Base-by-base conservation (phyloP, 768 basidiomycete species). In the Leccinum broughii region DNA sequence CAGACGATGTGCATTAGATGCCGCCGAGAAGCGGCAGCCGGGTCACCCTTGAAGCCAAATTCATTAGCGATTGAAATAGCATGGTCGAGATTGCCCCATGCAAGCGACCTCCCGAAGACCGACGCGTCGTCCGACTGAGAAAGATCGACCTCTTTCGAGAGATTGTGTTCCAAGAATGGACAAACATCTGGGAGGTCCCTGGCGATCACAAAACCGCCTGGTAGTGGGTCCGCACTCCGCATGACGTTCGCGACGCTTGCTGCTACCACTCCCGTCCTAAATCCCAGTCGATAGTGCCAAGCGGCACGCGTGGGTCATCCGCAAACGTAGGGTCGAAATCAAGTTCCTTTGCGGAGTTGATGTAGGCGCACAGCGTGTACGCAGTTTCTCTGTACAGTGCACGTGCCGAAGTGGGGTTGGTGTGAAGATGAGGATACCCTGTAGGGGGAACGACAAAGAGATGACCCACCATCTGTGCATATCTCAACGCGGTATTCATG, bases 161-260 rank as follows among this genome's bases (percentile, higher is more conserved):
- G 73, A 62, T 80, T 80, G 51, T 68, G 59, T 39, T 76, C 70
- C 52, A 86, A 75, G 20, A 87, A 74, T 1, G 79, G 74, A 54
- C 83, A 77, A 58, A 93, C 92, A 62, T 92, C 88, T 3, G 85
- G 85, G 9, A 95, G 82, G 76, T 95, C 94, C 8, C 93, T 94
- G 8, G 81, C 80, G 41, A 86, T 67, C 56, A 84, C 65, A 14
- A 75, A 66, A 51, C 72, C 72, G 17, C 59, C 59, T 4, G 46
- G 54, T 4, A 3, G 54, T 3, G 2, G 22, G 14, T 3, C 4
- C 4, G 41, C 24, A 6, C 60, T 57, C 0, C 46, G 54, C 20
- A 90, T 78, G 37, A 81, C 58, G 3, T 77, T 66, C 52, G 86
- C 84, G 14, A 84, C 66, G 6, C 75, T 65, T 34, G 77, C 77